These are phyloP conservation scores for Noccaea caerulescens DNA, from an alignment of 345 rosid genomes.

Conservation along the genomic window DNA sequence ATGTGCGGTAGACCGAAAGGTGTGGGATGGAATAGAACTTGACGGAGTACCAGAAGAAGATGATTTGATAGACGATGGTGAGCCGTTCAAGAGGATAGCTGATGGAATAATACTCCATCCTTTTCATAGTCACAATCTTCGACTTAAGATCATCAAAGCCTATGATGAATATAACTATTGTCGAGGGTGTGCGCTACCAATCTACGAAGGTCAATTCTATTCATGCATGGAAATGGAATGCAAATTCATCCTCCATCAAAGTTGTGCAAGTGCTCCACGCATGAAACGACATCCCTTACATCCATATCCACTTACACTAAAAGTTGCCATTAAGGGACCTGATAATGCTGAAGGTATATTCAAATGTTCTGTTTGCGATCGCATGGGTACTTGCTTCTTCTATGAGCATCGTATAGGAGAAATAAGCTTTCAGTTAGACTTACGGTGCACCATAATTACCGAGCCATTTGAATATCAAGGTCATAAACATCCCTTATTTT, in stretches of 20 bases:
- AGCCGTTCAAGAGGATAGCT: constrained; percentile 8
- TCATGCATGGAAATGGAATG: background rate
- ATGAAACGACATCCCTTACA: background rate
- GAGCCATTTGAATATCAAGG: background rate
- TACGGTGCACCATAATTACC: background rate
- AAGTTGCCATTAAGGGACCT: background rate
- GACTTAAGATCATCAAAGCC: background rate
- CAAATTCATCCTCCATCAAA: background rate
- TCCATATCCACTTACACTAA: background rate
- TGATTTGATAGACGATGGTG: background rate
- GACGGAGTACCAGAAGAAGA: constrained; percentile 3
- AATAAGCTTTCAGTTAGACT: background rate
- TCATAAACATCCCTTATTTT: background rate
- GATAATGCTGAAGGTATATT: background rate
- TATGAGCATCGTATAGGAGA: background rate
- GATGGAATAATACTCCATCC: background rate
- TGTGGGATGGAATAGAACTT: constrained; percentile 1
- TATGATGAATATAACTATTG: background rate
- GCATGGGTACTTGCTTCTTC: background rate
- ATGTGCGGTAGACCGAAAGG: background rate
- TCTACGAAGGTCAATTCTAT: background rate
- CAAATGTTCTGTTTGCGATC: background rate
- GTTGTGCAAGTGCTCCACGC: background rate
- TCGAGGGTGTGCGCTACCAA: background rate
- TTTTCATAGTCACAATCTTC: background rate